A percentile compares a stretch with the other conserved stretches of the same genome.
Evolutionary conservation across 805 yeast species (phyloP).

Genomic region (Ogataea allantospora): DNA sequence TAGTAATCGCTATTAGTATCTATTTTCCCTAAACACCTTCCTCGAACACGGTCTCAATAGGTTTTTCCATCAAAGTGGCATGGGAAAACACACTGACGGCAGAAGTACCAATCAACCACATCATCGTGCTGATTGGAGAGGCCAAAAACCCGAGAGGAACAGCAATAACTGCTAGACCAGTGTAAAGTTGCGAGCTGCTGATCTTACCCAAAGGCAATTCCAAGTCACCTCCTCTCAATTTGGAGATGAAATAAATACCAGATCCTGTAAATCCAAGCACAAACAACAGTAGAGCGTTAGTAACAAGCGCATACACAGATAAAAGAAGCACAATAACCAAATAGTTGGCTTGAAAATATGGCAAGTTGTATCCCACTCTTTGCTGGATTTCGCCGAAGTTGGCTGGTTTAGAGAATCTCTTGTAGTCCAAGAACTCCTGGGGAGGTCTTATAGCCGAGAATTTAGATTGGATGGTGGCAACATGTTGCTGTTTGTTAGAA

Average conservation of each 20-base stretch:
- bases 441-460: conserved; percentile 79
- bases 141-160: conserved; percentile 44
- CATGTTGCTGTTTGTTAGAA: conserved; percentile 15
- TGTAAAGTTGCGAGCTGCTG: conserved; percentile 83
- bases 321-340: conserved; percentile 67
- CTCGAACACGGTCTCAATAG: conserved; percentile 95
- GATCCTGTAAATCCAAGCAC: conserved; percentile 71
- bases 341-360: conserved; percentile 87
- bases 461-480: conserved; percentile 55
- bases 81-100: conserved; percentile 83
- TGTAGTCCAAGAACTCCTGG: conserved; percentile 89
- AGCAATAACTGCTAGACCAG: conserved; percentile 72
- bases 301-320: conserved; percentile 80
- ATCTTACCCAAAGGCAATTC: conserved; percentile 71
- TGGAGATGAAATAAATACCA: conserved; percentile 77
- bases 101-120: conserved; percentile 97
- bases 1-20: conserved; percentile 1
- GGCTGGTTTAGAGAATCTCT: conserved; percentile 85
- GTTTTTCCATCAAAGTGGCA: conserved; percentile 94
- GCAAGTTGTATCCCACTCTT: conserved; percentile 82
- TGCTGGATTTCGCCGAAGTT: conserved; percentile 87
- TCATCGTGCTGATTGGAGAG: conserved; percentile 67
- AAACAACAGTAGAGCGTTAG: conserved; percentile 80
- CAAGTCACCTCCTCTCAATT: conserved; percentile 79
- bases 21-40: conserved; percentile 44